Percentiles rank a stretch among this genome's conserved stretches.
Conservation (phyloP, 1,139 yeast species). For the Kurtzmaniella quercitrusa region DNA sequence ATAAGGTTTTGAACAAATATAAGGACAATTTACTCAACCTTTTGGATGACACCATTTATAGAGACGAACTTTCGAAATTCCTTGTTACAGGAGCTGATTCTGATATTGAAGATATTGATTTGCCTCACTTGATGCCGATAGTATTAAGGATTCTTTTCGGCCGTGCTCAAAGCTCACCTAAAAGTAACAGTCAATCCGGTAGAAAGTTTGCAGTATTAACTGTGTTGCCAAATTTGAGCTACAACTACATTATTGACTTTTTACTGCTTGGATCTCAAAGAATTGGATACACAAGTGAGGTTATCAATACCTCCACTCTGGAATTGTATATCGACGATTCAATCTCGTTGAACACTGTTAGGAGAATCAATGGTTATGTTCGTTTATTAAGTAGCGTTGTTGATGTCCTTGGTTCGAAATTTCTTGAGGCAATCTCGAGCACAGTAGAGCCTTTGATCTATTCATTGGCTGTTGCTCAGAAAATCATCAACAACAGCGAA, state of each 20-base stretch:
- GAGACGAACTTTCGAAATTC: conserved; percentile 75
- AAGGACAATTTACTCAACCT: conserved; percentile 69
- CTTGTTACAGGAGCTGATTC: conserved; percentile 49
- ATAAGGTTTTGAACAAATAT: conserved; percentile 58
- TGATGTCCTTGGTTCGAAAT: conserved; percentile 58
- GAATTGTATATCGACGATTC: conserved; percentile 5
- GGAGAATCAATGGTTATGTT: conserved; percentile 67
- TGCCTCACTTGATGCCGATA: conserved; percentile 59
- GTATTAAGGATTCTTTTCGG: conserved; percentile 82
- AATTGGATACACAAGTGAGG: conserved; percentile 35
- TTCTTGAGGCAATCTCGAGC: conserved; percentile 44
- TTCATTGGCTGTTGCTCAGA: conserved; percentile 54
- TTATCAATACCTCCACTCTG: conserved; percentile 19
- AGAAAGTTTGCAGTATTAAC: conserved; percentile 75
- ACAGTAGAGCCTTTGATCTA: conserved; percentile 60
- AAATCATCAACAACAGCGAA: conserved; percentile 24
- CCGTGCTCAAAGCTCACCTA: conserved; percentile 59
- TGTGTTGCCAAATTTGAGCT: conserved; percentile 60
- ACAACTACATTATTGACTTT: conserved; percentile 53
- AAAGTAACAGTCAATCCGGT: conserved; percentile 66
- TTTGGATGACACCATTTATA: conserved; percentile 76
- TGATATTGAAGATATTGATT: conserved; percentile 59
- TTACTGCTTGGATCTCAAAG: conserved; percentile 59
- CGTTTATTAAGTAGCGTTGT: conserved; percentile 64
- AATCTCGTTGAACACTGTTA: conserved; percentile 26